Evolutionary conservation across 108 stramenopile species (phyloP), one percentile per base, ranked within the genome.

Genomic region (Fistulifera pelliculosa): DNA sequence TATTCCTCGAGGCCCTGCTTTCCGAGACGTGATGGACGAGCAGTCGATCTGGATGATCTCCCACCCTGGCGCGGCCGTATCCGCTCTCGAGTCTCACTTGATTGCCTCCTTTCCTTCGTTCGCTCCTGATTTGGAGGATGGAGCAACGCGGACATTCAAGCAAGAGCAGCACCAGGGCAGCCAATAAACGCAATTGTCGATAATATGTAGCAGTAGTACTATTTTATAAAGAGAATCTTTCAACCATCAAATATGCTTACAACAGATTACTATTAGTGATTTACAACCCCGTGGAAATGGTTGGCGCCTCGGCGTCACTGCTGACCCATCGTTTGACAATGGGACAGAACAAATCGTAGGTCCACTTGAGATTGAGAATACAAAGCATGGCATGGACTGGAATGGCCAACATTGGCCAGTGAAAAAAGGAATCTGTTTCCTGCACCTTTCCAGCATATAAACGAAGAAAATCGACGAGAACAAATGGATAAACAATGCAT

Each of bases 11-110:
- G 90, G 86, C 16, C 90, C 86, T 18, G 73, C 61, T 10, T 92
- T 88, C 58, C 79, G 86, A 15, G 76, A 79, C 38, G 78, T 92
- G n/a, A 85, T 92, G 83, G 86, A 83, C 11, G 83, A 80, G 31
- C 90, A 92, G 74, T 66, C 65, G 49, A 53, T 57, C 22, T 92
- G 85, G 85, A 83, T 85, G 69, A 79, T 61, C 21, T 65, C 64
- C 38, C 83, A 92, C 49, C 90, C 90, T 1, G 81, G 86, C 38
- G 83, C 75, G 2, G 57, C 66, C 38, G 69, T 44, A 40, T 75
- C 74, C 22, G 56, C 65, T 44, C 58, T 92, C 41, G 69, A 56
- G 14, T 54, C 72, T 44, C 81, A 87, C 58, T 47, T 92, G 47
- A 27, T 31, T 35, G 56, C 50, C 27, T 55, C 47, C 13, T 92